Base-by-base conservation (phyloP, 73 alveolate species). In the Paramecium tetraurelia region DNA sequence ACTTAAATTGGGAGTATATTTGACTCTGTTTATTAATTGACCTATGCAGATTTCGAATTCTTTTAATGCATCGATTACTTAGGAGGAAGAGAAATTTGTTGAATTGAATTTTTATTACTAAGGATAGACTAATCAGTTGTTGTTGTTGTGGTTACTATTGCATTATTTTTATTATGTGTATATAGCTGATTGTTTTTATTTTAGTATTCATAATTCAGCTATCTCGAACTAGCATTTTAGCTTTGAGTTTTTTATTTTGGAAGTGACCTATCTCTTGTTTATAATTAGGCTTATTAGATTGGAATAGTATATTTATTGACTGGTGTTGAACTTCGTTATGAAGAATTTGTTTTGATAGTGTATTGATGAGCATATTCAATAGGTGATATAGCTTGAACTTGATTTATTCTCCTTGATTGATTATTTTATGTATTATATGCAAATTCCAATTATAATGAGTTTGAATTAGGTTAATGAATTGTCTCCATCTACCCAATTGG, bases 281-380 rank as follows among this genome's bases (percentile, higher is more conserved):
- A 29, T 21, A 4, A 21, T 41, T 29, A 43, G 14, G 4, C 18
- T 41, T 33, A 10, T 80, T 16, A 22, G 7, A 21, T 27, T 31
- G 21, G 41, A 31, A 53, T 53, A 10, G 10, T 63, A 7, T 27
- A 22, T 3, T 63, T 27, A 24, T n/a, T 35, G 4, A 80, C 21
- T 27, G 90, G 90, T 43, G 90, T 80, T 0, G 57, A 35, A 8
- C 76, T 44, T 41, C 90, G 20, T 22, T 33, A 18, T 0, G 75
- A 44, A 1, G 44, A 22, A 80, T 9, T 18, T 22, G 90, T 43
- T 48, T 80, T 80, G 4, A 80, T 80, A 3, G 90, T 48, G 27
- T 44, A 80, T 80, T 80, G 90, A 80, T 80, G 90, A 9, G 57
- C 38, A 29, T 80, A 80, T 80, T 41, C 68, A 0, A 43, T 20